These are phyloP conservation scores for Coleophoma eucalyptorum DNA, from an alignment of 2,329 filamentous ascomycete genomes.

Conservation along the genomic window DNA sequence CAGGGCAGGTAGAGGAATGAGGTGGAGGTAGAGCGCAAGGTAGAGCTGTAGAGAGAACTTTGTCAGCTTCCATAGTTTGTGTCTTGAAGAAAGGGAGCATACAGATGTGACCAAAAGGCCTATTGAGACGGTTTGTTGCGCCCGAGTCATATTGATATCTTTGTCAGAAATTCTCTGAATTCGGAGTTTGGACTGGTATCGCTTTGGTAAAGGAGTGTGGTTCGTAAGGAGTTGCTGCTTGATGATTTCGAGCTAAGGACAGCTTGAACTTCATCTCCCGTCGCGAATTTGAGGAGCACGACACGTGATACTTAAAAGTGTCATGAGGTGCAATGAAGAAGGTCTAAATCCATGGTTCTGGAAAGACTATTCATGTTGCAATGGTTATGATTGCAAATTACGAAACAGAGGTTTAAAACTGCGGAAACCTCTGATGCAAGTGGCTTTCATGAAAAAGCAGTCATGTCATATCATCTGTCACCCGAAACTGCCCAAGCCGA, in stretches of 20 bases:
- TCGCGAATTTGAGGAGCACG: slow-evolving; percentile 1
- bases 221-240: slow-evolving; percentile 17
- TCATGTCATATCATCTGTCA: no score
- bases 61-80: slow-evolving; percentile 7
- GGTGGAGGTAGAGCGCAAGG: slow-evolving; percentile 77
- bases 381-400: no score
- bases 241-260: slow-evolving; percentile 8
- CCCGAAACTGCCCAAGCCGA: no score
- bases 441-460: no score
- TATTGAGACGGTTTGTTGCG: slow-evolving; percentile 86
- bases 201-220: slow-evolving; percentile 22
- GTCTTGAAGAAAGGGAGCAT: slow-evolving; percentile 25
- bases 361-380: no score
- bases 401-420: no score
- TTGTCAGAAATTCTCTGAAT: not conserved
- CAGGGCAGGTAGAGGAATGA: slow-evolving; percentile 74
- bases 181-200: not conserved
- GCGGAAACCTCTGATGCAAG: no score
- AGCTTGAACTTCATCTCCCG: slow-evolving; percentile 11
- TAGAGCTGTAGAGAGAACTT: slow-evolving; percentile 63
- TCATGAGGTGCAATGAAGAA: no score
- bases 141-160: slow-evolving; percentile 75
- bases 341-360: no score
- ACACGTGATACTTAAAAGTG: no score
- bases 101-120: slow-evolving; percentile 86